Conservation (phyloP, 1,284 basidiomycete species). For the Abortiporus biennis region DNA sequence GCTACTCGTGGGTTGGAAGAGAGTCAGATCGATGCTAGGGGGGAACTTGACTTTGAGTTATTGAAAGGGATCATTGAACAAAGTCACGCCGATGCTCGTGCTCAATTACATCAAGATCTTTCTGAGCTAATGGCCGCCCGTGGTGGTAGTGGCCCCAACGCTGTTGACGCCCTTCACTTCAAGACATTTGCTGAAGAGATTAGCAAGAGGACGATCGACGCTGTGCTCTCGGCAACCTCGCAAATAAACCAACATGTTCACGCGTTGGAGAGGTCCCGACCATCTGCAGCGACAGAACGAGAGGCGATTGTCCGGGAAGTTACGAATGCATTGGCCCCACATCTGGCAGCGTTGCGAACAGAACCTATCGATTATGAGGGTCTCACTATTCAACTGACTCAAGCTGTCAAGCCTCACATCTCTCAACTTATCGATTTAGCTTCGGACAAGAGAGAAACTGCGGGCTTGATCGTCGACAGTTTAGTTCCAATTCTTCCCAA, state of each 20-base stretch:
- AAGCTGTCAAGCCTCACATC: conserved; percentile 83
- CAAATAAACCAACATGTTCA: conserved; percentile 60
- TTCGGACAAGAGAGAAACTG: conserved; percentile 81
- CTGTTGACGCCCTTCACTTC: too few species aligned
- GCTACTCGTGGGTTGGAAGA: conserved; percentile 55
- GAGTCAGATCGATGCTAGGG: conserved; percentile 61
- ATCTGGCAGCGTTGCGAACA: conserved; percentile 48
- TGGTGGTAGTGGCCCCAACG: conserved; percentile 15
- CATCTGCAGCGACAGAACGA: conserved; percentile 36
- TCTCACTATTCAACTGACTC: conserved; percentile 64
- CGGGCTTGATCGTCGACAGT: conserved; percentile 69
- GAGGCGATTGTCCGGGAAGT: conserved; percentile 55
- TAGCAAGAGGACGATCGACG: conserved; percentile 45
- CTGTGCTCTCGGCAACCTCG: conserved; percentile 52
- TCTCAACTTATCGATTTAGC: conserved; percentile 80
- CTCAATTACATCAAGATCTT: conserved; percentile 54
- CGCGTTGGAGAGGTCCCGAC: conserved; percentile 35
- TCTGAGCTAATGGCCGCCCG: conserved; percentile 32
- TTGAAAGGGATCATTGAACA: conserved; percentile 66
- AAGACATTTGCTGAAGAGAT: conserved; percentile 46
- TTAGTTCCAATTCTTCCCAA: conserved; percentile 60
- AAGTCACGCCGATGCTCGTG: conserved; percentile 53
- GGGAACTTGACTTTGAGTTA: conserved; percentile 72
- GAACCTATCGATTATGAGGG: conserved; percentile 73
- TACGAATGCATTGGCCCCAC: conserved; percentile 53